phyloP scores from a whole-genome alignment of 768 basidiomycete species.

The Leccinum arenicola region DNA sequence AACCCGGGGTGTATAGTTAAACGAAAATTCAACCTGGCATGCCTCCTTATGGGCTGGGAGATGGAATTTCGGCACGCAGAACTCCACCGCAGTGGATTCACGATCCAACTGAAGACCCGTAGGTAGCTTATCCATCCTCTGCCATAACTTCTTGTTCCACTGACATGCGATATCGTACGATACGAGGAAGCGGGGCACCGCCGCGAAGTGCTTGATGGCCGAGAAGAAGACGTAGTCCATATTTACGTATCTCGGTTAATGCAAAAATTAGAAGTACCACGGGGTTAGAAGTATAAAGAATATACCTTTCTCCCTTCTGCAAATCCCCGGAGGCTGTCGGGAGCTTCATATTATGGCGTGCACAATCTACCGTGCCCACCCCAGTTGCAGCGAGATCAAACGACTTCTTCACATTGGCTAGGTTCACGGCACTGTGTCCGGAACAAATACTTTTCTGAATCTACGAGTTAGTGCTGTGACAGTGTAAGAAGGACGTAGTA shows the following conservation, averaged over 20 bases:
- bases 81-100: no score
- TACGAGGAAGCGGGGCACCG: no score
- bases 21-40: no score
- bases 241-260: not conserved
- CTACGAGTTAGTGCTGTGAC: no score
- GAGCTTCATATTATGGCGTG: slow-evolving; percentile 17
- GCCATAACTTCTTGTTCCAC: no score
- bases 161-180: no score
- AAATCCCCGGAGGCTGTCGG: slow-evolving; percentile 13
- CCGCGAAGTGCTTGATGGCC: not conserved
- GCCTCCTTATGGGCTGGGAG: no score
- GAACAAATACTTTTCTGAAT: slow-evolving; percentile 7
- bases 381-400: slow-evolving; percentile 25
- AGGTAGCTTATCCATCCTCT: no score
- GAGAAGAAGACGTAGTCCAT: not conserved
- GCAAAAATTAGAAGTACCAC: not conserved
- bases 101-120: no score
- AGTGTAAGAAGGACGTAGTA: not conserved
- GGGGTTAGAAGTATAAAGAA: not conserved
- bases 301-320: slow-evolving; percentile 20
- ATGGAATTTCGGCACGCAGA: no score
- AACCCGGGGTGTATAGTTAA: no score
- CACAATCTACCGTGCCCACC: slow-evolving; percentile 28
- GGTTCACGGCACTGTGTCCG: slow-evolving; percentile 3
- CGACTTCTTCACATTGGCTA: slow-evolving; percentile 5